Evolutionary conservation across 352 stramenopile species (phyloP), one percentile per base, ranked within the genome.

Genomic region (Hyaloperonospora arabidopsidis): DNA sequence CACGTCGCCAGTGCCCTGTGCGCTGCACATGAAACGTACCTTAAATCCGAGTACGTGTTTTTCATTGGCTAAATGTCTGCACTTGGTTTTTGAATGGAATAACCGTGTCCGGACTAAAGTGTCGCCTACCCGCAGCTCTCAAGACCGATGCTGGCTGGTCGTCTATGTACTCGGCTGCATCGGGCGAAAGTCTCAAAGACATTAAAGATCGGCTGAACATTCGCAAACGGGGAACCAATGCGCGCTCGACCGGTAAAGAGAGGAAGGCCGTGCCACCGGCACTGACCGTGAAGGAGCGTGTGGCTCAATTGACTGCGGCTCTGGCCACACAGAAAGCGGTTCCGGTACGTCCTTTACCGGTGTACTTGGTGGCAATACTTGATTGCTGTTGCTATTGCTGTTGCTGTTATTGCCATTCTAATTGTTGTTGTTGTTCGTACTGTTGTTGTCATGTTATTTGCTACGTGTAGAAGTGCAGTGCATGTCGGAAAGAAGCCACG

Each of bases 121-220:
- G 25, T 32, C 25, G 25, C 25, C 10, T 35, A 5, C 18, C 14
- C 36, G 5, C 34, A 86, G 74, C 70, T 14, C 59, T 89, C 21
- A 87, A 90, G 67, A 85, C 70, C 35, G 79, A 90, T 48, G 77
- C 79, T n/a, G 79, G 77, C 8, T 90, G 79, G 79, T 81, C 74
- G 17, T 88, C 79, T 50, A 85, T 90, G 71, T 90, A 85, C 49
- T 80, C 77, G 13, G 72, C 77, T 0, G 61, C 68, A 4, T 75
- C 75, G 2, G 76, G 78, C 1, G 74, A 87, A 45, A 88, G 79
- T 48, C 67, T 90, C 6, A 90, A 90, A 44, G 79, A 90, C 46
- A 84, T 90, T 28, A 86, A 86, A 44, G 79, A 90, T 51, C 68
- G 74, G 3, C 55, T 86, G 11, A 87, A 87, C 54, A 84, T 88